Conservation (phyloP, 2,329 filamentous ascomycete species). For the Alternaria arborescens region DNA sequence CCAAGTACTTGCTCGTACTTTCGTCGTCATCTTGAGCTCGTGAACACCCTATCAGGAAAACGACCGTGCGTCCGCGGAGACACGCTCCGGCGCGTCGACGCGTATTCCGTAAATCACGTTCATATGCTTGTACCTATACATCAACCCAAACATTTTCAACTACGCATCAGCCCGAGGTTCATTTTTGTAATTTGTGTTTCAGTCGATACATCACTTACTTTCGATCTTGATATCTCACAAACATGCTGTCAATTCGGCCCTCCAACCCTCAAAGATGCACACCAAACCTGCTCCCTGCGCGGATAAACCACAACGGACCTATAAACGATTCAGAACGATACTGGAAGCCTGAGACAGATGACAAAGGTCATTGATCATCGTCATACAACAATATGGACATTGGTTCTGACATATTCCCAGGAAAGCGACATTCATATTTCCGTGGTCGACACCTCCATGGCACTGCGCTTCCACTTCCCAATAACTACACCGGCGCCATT, state of each 20-base stretch:
- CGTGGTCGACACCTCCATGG: conserved; percentile 82
- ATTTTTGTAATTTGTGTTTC: no score
- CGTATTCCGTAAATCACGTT: conserved; percentile 14
- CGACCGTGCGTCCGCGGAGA: conserved; percentile 16
- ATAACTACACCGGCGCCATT: conserved; percentile 69
- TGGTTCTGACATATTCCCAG: background rate
- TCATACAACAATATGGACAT: background rate
- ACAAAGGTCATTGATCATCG: conserved; percentile 20
- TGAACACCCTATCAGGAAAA: background rate
- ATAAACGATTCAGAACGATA: conserved; percentile 70
- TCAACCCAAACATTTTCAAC: background rate
- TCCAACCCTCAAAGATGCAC: conserved; percentile 55
- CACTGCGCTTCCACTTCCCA: conserved; percentile 70
- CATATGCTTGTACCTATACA: background rate
- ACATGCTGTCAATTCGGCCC: conserved; percentile 57
- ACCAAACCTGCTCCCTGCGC: conserved; percentile 80
- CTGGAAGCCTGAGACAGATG: conserved; percentile 69
- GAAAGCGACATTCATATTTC: conserved; percentile 35
- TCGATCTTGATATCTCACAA: background rate
- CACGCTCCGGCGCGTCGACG: conserved; percentile 29
- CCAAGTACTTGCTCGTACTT: background rate
- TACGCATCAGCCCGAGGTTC: background rate
- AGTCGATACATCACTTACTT: background rate
- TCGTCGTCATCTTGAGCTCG: conserved; percentile 16
- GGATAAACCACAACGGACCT: conserved; percentile 79